Evolutionary conservation across 1,139 yeast species (phyloP).

Genomic region (Yamadazyma siamensis): DNA sequence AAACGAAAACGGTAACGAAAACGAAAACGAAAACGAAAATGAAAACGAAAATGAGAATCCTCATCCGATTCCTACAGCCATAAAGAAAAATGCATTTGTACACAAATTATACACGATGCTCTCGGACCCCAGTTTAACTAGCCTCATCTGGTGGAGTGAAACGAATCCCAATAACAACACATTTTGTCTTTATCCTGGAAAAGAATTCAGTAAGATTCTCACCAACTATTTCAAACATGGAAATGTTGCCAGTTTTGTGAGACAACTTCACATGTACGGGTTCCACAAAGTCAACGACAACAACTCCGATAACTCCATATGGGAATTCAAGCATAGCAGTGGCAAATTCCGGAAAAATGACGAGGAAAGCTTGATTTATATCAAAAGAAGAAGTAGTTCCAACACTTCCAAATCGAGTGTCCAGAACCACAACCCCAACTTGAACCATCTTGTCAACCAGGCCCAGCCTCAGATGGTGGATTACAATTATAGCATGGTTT

Average conservation of each 20-base stretch:
- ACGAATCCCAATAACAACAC: conserved; percentile 52
- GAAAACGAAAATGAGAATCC: too few relatives aligned
- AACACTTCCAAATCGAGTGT: conserved; percentile 4
- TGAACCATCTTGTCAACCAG: neutral
- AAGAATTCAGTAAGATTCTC: conserved; percentile 42
- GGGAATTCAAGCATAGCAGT: conserved; percentile 89
- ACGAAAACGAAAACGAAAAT: too few relatives aligned
- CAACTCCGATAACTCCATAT: conserved; percentile 35
- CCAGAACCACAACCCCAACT: neutral
- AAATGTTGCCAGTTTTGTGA: conserved; percentile 45
- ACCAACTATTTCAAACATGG: conserved; percentile 46
- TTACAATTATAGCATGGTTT: conserved; percentile 1
- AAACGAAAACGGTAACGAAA: too few relatives aligned
- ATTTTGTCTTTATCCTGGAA: conserved; percentile 59
- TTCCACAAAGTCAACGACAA: conserved; percentile 51
- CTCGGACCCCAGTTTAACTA: conserved; percentile 44
- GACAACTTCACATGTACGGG: conserved; percentile 50
- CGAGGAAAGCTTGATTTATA: conserved; percentile 57
- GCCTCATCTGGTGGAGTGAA: conserved; percentile 76
- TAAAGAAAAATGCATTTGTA: conserved; percentile 62
- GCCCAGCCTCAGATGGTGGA: neutral
- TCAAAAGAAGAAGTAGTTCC: conserved; percentile 60
- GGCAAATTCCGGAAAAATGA: conserved; percentile 79
- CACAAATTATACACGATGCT: conserved; percentile 61
- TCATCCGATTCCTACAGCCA: too few relatives aligned